Evolutionary conservation across 805 yeast genomes (phyloP), one percentile per base, ranked within the genome.

Genomic region (Candida michaelii): DNA sequence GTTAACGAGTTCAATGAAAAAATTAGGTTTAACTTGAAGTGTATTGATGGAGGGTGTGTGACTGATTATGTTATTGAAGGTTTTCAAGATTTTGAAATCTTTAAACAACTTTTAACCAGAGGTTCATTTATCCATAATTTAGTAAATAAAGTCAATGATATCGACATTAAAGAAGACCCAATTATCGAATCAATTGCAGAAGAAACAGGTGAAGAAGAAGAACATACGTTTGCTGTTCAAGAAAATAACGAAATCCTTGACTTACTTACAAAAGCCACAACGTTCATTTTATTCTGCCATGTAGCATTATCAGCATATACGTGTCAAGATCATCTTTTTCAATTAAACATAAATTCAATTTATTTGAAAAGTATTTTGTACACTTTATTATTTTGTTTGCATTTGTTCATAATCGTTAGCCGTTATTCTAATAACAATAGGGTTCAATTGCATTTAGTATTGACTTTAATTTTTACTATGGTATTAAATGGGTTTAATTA

Each of bases 281-380:
- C 35, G 7, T 31, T 31, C n/a, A 31, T 31, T n/a, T 18, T 31
- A 31, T 31, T 31, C 35, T 18, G 24, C 18, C 35, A 31, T 31
- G 35, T 31, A 8, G 11, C 15, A 5, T 31, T 31, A 18, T 17
- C 35, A 6, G 12, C 25, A 10, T 31, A 18, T n/a, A 31, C 25
- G 10, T 18, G 25, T 19, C 4, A 15, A 16, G 21, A 31, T 18
- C 14, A 31, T 17, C 25, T 31, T 18, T 12, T 12, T 18, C 24
- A 31, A 31, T 12, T 18, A 6, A 14, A 17, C 5, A 18, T 31
- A 5, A 31, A 14, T 5, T 7, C 35, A 12, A 18, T 31, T 4
- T 31, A 31, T 10, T 12, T 31, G 12, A 31, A 31, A 18, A 25
- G 25, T 12, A n/a, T 31, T 6, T n/a, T 31, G 10, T 31, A 31